Evolutionary conservation across 1,284 basidiomycete species (phyloP), one percentile per base, ranked within the genome.

Genomic region (Tilletia indica): DNA sequence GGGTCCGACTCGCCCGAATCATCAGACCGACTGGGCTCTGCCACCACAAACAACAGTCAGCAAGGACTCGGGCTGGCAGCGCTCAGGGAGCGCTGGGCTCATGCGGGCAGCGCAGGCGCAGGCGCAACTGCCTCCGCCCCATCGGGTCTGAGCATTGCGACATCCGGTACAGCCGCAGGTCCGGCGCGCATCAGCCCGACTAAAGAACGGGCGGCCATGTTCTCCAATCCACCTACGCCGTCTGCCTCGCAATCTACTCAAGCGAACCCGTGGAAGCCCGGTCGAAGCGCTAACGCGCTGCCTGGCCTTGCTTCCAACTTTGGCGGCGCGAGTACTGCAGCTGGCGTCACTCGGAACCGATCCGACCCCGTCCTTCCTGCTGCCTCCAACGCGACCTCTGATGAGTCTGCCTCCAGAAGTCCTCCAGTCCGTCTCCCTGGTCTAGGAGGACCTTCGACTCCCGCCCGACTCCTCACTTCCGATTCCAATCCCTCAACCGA

Each of bases 351-450:
- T 8, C 42, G 42, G 1, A 45, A 45, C 14, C 42, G 42, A 45
- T 45, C 42, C 42, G 42, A 45, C 3, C 42, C 42, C 42, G 42
- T 45, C 42, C 1, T 8, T 45, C 42, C 42, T 45, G 42, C 42
- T 3, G 25, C 25, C 2, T 31, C 34, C 21, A 70, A 48, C 11
- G n/a, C 11, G 47, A 1, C 72, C 0, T 70, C 72, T 69, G 70
- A 70, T 14, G 38, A 69, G 19, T 70, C 74, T 5, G 72, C 58
- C 64, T 71, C 3, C 72, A 74, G 51, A 19, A 54, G 51, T 25
- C 77, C 77, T 25, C 77, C 77, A 14, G 64, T 76, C 45, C 75
- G 77, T 56, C 67, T 78, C 21, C 77, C 77, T 56, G 77, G 77
- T 6, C 73, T 78, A 72, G 77, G 77, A 16, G 73, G 64, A 21